Base-by-base conservation (phyloP, 257 asterid genomes). In the Haberlea rhodopensis region DNA sequence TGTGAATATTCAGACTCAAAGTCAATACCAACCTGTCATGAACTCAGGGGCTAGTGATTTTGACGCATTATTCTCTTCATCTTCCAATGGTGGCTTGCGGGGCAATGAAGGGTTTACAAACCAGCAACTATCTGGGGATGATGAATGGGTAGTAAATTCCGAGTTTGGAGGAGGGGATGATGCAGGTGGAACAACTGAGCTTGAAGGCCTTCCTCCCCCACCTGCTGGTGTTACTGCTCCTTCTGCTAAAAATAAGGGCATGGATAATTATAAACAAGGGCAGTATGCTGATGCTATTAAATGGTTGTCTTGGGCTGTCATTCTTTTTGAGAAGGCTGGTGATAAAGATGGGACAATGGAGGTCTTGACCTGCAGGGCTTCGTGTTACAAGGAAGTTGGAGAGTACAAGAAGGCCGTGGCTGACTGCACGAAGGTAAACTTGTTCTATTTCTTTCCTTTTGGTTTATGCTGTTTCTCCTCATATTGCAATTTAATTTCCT, bases 361-460 rank as follows among this genome's bases (percentile, higher is more conserved):
- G 77, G 77, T 84, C 60, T 80, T 92, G 60, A 74, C 82, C 10
- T 74, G 84, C 71, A 77, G 97, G 51, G 96, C 99, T 13, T 90
- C 97, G 0, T 94, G 95, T 77, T 94, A 90, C 76, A 94, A 94
- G 80, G 99, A 94, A 81, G 96, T 90, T 46, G 99, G 99, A 53
- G 99, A 94, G 76, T 89, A 94, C 73, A 94, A 94, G 86, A 94
- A 94, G 86, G 99, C 97, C 31, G 99, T 94, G 24, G 99, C 97
- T 69, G 99, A 94, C 79, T 94, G 99, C 73, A 84, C 97, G 18
- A 86, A 94, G 95, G 99, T 94, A 76, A 26, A 40, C 18, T 54
- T 62, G 22, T 49, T 54, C 24, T 43, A 16, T 45, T 56, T 9
- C 52, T 22, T 60, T 23, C 11, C 1, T 6, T 58, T 28, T 19